Evolutionary conservation across 75 land plant genomes (phyloP).

Genomic region (Picea glauca): DNA sequence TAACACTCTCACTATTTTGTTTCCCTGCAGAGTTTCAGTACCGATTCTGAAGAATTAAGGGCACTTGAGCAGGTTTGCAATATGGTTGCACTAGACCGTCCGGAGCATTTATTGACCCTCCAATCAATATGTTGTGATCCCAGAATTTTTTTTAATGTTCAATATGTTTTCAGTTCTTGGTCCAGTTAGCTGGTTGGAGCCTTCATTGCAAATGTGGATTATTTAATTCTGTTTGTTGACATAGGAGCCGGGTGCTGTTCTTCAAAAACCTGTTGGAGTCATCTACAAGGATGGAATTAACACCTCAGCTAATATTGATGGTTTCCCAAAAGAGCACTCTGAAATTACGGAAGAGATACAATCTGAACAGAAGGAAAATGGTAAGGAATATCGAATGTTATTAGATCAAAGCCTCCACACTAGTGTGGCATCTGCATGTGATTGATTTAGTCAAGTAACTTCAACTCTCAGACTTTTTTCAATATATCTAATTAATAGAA

Average conservation of each 20-base stretch:
- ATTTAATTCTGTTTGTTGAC: not conserved
- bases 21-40: no score
- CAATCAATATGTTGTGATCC: no score
- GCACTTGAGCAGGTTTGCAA: no score
- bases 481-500: not conserved
- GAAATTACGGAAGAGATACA: not conserved
- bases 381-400: not conserved
- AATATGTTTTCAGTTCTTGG: no score
- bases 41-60: no score
- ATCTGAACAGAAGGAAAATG: not conserved
- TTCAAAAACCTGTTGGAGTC: not conserved
- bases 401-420: no score
- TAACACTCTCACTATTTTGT: no score
- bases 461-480: not conserved
- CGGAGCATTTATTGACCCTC: no score
- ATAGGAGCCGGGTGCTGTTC: not conserved
- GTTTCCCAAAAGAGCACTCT: not conserved
- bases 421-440: not conserved
- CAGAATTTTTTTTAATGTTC: no score
- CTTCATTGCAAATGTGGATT: not conserved
- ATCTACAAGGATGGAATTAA: not conserved
- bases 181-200: no score
- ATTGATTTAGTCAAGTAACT: not conserved
- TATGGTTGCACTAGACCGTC: no score
- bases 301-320: not conserved